phyloP scores from a whole-genome alignment of 78 protist species.

The Dictyostelium discoideum region DNA sequence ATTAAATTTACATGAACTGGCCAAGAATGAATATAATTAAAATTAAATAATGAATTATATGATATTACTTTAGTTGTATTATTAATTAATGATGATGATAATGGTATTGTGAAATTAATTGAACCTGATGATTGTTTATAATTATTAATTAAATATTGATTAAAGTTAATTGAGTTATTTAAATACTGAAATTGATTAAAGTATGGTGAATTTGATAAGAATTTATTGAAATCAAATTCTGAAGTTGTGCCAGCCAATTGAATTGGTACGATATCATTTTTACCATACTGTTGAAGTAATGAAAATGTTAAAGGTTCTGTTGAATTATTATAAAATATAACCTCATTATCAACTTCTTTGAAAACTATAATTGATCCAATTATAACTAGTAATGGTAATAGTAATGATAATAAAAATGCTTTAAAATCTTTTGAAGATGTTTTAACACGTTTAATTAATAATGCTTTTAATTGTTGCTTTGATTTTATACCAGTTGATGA shows the following conservation, averaged over 20 bases:
- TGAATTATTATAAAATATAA: background rate
- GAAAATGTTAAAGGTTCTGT: background rate
- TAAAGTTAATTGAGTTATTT: background rate
- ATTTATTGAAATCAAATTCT: background rate
- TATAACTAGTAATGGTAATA: constrained; percentile 20
- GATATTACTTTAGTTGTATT: background rate
- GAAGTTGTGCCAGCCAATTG: background rate
- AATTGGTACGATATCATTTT: background rate
- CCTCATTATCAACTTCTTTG: background rate
- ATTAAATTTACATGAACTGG: constrained; percentile 21
- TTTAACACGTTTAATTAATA: constrained; percentile 29
- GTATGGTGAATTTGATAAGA: background rate
- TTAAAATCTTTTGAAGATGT: constrained; percentile 27
- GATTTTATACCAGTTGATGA: background rate
- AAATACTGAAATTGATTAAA: background rate
- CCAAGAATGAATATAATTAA: constrained; percentile 29
- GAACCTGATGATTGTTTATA: constrained; percentile 6
- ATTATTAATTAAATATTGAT: constrained; percentile 14
- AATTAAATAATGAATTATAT: constrained; percentile 18
- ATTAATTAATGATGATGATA: background rate
- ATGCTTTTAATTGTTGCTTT: constrained; percentile 43
- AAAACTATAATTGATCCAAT: constrained; percentile 58
- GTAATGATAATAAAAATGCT: background rate
- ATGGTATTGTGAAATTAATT: background rate
- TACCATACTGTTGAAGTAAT: background rate